Conservation (phyloP, 2,329 filamentous ascomycete species). For the Incumbomyces delicatus region DNA sequence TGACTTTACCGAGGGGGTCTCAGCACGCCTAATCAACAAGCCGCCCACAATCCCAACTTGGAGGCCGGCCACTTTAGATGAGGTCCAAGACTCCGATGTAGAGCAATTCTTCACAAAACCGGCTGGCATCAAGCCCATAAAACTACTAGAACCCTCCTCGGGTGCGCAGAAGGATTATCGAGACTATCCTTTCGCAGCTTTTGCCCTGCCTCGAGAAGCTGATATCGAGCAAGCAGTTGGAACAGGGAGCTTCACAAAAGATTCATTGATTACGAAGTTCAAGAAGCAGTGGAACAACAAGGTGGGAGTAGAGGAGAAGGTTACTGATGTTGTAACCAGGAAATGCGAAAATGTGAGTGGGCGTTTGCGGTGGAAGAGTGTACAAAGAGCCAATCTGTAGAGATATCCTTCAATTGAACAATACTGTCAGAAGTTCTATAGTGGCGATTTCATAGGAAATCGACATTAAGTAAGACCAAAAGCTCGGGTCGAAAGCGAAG, state of each 20-base stretch:
- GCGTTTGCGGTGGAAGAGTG: conserved; percentile 22
- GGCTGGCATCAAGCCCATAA: conserved; percentile 38
- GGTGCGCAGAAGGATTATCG: conserved; percentile 42
- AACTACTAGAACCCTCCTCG: conserved; percentile 45
- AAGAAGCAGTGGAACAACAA: conserved; percentile 51
- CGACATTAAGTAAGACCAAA: no score
- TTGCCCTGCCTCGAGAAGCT: conserved; percentile 64
- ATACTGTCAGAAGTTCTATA: no score
- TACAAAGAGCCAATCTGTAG: conserved; percentile 9
- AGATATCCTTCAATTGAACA: not conserved
- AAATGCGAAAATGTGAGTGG: conserved; percentile 45
- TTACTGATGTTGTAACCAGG: conserved; percentile 56
- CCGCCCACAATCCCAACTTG: conserved; percentile 58
- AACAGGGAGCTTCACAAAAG: conserved; percentile 38
- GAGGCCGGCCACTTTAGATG: conserved; percentile 63
- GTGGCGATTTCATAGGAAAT: no score
- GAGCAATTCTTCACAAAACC: conserved; percentile 59
- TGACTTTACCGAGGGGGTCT: conserved; percentile 90
- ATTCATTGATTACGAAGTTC: conserved; percentile 56
- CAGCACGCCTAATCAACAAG: conserved; percentile 65
- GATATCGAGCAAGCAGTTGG: conserved; percentile 38
- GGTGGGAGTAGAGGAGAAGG: conserved; percentile 59
- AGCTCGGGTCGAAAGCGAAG: no score
- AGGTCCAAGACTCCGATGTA: conserved; percentile 50
- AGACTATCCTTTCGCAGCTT: conserved; percentile 60